Base-by-base conservation (phyloP, 1,284 basidiomycete species). In the Lentinula novae-zelandiae region DNA sequence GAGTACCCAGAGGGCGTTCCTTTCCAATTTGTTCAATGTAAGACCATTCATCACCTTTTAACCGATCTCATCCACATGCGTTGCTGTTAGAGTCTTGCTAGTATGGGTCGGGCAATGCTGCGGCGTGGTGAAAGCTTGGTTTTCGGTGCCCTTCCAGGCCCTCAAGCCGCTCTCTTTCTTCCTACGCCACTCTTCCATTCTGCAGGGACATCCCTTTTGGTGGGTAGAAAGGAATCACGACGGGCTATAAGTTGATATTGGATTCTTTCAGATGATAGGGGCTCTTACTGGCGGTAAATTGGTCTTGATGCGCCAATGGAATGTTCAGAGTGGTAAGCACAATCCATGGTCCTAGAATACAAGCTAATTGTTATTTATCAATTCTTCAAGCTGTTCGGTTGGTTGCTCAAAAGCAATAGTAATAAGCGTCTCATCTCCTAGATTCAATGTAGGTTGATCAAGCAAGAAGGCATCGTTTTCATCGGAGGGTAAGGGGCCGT, bases 241-340 rank as follows among this genome's bases (percentile, higher is more conserved):
- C 20, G 2, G n/a, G 6, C 44, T 22, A 8, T n/a, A 17, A 27
- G 27, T 27, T 12, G 17, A 22, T 42, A 38, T 13, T 22, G 13
- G n/a, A 20, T 27, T 10, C 36, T 20, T 33, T 36, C 12, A 83
- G 76, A 76, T 81, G 71, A 66, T 78, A 34, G 71, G 73, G 12
- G 80, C 83, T 1, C 65, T 79, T 9, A 68, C 64, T 1, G 86
- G 86, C 2, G 70, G 72, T 62, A 86, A 83, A 67, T 69, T 85
- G 40, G 77, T 82, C n/a, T 67, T 88, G 38, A 81, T 87, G 76
- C 76, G 82, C 54, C 85, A 83, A 67, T 86, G 84, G 83, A 71
- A 79, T 57, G 69, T 78, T 5, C 69, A 75, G 22, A 65, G 72
- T 15, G 44, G 44, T 46, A 22, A 61, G 81, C 73, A 27, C 27